Conservation (phyloP, 768 basidiomycete genomes). For the Termitomyces sp. region DNA sequence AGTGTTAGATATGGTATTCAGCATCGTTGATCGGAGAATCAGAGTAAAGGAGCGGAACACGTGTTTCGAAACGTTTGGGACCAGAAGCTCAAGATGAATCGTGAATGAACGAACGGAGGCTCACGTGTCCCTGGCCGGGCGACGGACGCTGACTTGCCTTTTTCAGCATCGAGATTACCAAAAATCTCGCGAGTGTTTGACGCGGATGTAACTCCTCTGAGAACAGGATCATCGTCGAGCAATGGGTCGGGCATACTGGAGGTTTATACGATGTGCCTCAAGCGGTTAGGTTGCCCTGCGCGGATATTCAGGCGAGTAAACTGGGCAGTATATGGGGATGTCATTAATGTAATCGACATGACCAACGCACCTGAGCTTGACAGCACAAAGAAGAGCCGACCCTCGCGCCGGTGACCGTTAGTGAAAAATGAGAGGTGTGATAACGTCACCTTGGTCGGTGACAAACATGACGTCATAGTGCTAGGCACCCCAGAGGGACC, state of each 20-base stretch:
- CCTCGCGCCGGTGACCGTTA: neutral
- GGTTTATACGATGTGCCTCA: neutral
- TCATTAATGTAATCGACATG: neutral
- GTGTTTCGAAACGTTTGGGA: neutral
- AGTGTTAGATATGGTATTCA: constrained; percentile 11
- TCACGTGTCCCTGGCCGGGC: constrained; percentile 6
- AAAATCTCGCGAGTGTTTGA: neutral
- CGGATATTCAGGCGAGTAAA: neutral
- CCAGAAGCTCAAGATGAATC: neutral
- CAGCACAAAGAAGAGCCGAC: neutral
- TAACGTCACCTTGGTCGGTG: neutral
- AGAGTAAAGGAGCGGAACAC: neutral
- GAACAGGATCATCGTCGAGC: neutral
- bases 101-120: neutral
- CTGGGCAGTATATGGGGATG: neutral
- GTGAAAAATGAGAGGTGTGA: neutral
- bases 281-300: neutral
- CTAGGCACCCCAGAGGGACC: no score
- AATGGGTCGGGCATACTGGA: neutral
- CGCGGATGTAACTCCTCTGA: neutral
- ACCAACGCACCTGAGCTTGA: neutral
- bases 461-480: neutral
- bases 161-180: constrained; percentile 1
- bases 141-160: constrained; percentile 6
- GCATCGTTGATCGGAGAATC: neutral